Evolutionary conservation across 257 asterid species (phyloP).

Genomic region (Dorcoceras hygrometricum): DNA sequence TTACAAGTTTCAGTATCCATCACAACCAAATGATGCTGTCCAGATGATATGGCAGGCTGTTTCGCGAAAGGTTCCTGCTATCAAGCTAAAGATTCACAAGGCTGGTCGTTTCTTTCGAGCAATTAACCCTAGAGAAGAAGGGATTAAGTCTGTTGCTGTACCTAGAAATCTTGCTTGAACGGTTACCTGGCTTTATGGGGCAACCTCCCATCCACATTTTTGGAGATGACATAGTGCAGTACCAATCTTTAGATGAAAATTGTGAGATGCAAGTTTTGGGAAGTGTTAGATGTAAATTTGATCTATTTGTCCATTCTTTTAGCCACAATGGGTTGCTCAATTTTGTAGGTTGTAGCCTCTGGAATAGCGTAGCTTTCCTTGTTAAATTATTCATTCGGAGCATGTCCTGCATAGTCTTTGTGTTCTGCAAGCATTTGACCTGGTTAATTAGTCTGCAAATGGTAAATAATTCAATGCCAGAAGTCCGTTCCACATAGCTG

Average conservation of each 20-base stretch:
- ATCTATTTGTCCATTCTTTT: neutral
- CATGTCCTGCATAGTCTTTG: neutral
- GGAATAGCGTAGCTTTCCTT: neutral
- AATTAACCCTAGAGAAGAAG: conserved; percentile 26
- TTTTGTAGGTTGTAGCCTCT: conserved; percentile 1
- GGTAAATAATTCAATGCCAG: neutral
- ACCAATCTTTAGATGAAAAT: neutral
- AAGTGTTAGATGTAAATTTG: neutral
- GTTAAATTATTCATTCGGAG: neutral
- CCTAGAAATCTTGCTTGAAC: conserved; percentile 55
- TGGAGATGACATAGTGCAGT: neutral
- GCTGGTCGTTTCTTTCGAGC: conserved; percentile 31
- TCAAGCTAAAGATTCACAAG: conserved; percentile 38
- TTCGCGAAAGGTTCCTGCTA: conserved; percentile 51
- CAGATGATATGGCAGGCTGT: conserved; percentile 80
- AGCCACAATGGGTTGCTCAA: neutral
- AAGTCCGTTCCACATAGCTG: neutral
- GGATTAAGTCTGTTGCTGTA: conserved; percentile 30
- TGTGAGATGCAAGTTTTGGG: neutral
- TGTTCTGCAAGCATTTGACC: neutral
- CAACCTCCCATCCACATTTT: neutral
- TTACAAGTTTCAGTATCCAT: conserved; percentile 59
- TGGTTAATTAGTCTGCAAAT: neutral
- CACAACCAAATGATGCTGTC: conserved; percentile 57
- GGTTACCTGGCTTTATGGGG: neutral